phyloP scores from a whole-genome alignment of 768 basidiomycete species.

The Gloeostereum incarnatum region DNA sequence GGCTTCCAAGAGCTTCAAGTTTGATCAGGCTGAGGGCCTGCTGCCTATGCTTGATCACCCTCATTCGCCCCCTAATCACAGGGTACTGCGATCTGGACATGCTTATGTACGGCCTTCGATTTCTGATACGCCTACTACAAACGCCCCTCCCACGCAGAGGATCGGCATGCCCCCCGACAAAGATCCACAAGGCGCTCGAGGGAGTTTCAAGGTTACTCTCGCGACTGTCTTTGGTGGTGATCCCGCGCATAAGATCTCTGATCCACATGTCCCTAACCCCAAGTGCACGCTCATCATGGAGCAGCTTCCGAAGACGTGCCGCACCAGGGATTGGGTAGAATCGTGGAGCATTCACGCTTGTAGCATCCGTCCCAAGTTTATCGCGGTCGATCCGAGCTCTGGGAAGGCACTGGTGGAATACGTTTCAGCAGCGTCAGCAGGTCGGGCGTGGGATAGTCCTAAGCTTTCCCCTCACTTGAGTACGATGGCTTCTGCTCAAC shows the following conservation, averaged over 20 bases:
- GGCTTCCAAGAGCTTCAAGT: slow-evolving; percentile 11
- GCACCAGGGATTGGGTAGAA: slow-evolving; percentile 29
- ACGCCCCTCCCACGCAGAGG: slow-evolving; percentile 8
- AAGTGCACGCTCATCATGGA: slow-evolving; percentile 48
- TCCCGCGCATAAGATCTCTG: slow-evolving; percentile 8
- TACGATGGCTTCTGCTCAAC: slow-evolving; percentile 22
- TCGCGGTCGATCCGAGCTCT: slow-evolving; percentile 28
- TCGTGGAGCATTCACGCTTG: slow-evolving; percentile 33
- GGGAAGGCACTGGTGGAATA: slow-evolving; percentile 48
- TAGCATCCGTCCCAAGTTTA: slow-evolving; percentile 24
- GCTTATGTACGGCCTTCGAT: slow-evolving; percentile 6
- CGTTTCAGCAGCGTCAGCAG: slow-evolving; percentile 29
- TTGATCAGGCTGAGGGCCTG: background rate
- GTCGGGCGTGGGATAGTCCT: slow-evolving; percentile 40
- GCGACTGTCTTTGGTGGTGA: slow-evolving; percentile 12
- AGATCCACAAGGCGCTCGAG: slow-evolving; percentile 35
- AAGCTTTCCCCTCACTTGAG: slow-evolving; percentile 23
- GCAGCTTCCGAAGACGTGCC: slow-evolving; percentile 39
- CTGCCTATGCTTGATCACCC: slow-evolving; percentile 8
- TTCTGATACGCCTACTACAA: slow-evolving; percentile 9
- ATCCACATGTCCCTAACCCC: slow-evolving; percentile 32
- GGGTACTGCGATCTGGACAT: background rate
- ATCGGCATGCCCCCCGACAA: slow-evolving; percentile 41
- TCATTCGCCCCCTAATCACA: slow-evolving; percentile 2
- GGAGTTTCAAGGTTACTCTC: slow-evolving; percentile 26